phyloP scores from a whole-genome alignment of 2,329 filamentous ascomycete species.

The Rutstroemia sp. region DNA sequence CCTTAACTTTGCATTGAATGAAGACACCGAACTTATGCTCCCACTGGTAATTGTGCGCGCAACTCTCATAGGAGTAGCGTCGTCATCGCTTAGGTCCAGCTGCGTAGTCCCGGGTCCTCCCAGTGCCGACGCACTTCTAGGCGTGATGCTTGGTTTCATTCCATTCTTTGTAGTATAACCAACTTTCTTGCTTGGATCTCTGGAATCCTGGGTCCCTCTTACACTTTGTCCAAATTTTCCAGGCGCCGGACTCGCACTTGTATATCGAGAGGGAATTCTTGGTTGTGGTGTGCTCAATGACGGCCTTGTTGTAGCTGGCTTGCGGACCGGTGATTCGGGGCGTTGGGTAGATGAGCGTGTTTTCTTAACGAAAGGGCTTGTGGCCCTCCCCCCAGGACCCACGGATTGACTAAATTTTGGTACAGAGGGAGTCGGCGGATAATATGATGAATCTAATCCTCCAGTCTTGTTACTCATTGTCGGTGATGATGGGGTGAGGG shows the following conservation, averaged over 20 bases:
- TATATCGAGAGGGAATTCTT: slow-evolving; percentile 49
- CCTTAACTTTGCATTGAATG: slow-evolving; percentile 45
- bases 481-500: slow-evolving; percentile 63
- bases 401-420: slow-evolving; percentile 86
- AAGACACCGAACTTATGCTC: slow-evolving; percentile 46
- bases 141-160: slow-evolving; percentile 42
- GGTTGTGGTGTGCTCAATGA: slow-evolving; percentile 47
- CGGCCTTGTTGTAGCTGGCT: slow-evolving; percentile 50
- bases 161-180: slow-evolving; percentile 37
- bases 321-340: slow-evolving; percentile 78
- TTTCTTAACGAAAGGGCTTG: slow-evolving; percentile 66
- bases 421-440: slow-evolving; percentile 57
- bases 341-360: slow-evolving; percentile 61
- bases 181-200: slow-evolving; percentile 53
- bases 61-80: slow-evolving; percentile 44
- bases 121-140: slow-evolving; percentile 53
- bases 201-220: slow-evolving; percentile 43
- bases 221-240: slow-evolving; percentile 58
- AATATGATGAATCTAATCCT: slow-evolving; percentile 40
- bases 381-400: slow-evolving; percentile 58
- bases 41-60: slow-evolving; percentile 44
- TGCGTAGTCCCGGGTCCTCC: slow-evolving; percentile 32
- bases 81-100: slow-evolving; percentile 47
- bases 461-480: slow-evolving; percentile 42
- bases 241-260: slow-evolving; percentile 55